phyloP scores from a whole-genome alignment of 1,284 basidiomycete genomes.

The Malassezia furfur region DNA sequence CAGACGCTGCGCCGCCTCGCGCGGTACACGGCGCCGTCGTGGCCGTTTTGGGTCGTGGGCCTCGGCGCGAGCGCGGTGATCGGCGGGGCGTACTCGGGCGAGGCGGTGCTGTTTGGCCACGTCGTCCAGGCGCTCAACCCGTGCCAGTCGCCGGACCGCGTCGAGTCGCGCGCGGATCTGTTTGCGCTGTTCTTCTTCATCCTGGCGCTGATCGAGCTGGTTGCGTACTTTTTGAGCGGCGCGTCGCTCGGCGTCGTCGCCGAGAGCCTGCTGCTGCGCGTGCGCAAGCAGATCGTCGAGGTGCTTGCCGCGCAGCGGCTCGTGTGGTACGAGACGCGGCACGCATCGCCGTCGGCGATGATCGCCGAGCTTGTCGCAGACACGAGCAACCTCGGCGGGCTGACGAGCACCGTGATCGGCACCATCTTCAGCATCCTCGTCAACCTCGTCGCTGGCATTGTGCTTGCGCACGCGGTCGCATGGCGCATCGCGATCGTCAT shows the following conservation, averaged over 20 bases:
- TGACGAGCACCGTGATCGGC: conserved; percentile 33
- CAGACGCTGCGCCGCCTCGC: conserved; percentile 7
- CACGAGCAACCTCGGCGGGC: conserved; percentile 30
- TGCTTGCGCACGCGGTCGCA: conserved; percentile 26
- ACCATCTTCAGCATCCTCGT: conserved; percentile 38
- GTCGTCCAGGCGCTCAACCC: conserved; percentile 39
- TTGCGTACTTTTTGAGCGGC: conserved; percentile 33
- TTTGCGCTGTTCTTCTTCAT: conserved; percentile 37
- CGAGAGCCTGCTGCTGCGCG: conserved; percentile 31
- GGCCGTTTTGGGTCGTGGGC: conserved; percentile 25
- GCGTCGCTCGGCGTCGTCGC: conserved; percentile 30
- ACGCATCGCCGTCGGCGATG: conserved; percentile 23
- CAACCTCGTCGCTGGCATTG: conserved; percentile 32
- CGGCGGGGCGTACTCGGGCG: conserved; percentile 34
- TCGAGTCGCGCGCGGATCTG: conserved; percentile 21
- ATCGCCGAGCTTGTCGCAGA: conserved; percentile 32
- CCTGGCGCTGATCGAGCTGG: conserved; percentile 30
- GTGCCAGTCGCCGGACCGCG: conserved; percentile 23
- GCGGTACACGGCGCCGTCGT: conserved; percentile 22
- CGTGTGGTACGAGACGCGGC: conserved; percentile 27
- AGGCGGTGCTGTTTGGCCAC: conserved; percentile 38
- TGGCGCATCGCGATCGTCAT: conserved; percentile 39
- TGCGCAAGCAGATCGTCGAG: conserved; percentile 26
- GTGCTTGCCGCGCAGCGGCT: conserved; percentile 26
- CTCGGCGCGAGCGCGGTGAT: conserved; percentile 29